Evolutionary conservation across 768 basidiomycete species (phyloP).

Genomic region (Panus rudis): DNA sequence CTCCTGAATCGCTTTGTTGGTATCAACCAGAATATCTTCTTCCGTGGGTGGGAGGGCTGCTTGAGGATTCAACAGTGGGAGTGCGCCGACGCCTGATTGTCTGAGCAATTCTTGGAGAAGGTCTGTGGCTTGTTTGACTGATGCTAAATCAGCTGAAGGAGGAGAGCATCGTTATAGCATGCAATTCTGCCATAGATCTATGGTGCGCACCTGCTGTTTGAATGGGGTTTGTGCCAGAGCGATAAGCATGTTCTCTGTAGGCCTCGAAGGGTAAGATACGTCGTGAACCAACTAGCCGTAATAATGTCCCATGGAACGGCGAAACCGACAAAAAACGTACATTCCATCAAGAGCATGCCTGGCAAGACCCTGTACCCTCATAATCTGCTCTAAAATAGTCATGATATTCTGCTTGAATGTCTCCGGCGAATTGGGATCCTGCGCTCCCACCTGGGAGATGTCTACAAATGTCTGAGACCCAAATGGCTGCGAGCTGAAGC

Average conservation of each 20-base stretch:
- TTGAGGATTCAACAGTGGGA: constrained; percentile 38
- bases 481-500: constrained; percentile 4
- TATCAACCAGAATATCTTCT: constrained; percentile 38
- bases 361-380: constrained; percentile 41
- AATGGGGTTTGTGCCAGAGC: constrained; percentile 42
- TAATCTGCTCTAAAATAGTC: constrained; percentile 32
- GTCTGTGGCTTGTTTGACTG: constrained; percentile 45
- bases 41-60: constrained; percentile 26
- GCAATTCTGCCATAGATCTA: not conserved
- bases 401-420: constrained; percentile 50
- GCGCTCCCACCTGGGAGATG: not conserved
- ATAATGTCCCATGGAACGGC: not conserved
- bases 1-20: constrained; percentile 34
- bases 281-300: not conserved
- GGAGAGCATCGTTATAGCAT: not conserved
- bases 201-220: constrained; percentile 44
- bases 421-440: constrained; percentile 57
- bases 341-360: constrained; percentile 43
- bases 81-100: constrained; percentile 58
- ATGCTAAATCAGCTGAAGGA: constrained; percentile 37
- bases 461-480: constrained; percentile 1
- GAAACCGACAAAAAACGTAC: constrained; percentile 30
- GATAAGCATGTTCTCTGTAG: constrained; percentile 55
- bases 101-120: constrained; percentile 42
- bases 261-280: not conserved